These are phyloP conservation scores for Craterostigma plantagineum DNA, from an alignment of 257 asterid species.

Conservation along the genomic window DNA sequence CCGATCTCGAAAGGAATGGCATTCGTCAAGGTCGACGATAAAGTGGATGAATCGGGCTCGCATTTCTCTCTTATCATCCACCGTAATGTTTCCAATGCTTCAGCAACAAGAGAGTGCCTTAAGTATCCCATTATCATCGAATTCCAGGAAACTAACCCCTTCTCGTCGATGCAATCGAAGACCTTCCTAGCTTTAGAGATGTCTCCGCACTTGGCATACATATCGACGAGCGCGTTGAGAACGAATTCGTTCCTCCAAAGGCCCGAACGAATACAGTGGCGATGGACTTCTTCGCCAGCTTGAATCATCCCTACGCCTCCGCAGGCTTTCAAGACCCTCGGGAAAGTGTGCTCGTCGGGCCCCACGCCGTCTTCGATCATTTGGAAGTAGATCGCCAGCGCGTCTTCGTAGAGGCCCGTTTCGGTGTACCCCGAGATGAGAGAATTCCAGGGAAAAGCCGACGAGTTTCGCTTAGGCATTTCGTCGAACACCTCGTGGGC, in stretches of 20 bases:
- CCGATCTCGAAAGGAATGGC: conserved; percentile 14
- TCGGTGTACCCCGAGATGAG: conserved; percentile 65
- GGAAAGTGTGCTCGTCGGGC: conserved; percentile 66
- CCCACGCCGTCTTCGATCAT: conserved; percentile 80
- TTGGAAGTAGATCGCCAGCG: conserved; percentile 70
- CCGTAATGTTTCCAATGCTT: conserved; percentile 23
- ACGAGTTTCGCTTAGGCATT: conserved; percentile 42
- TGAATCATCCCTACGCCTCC: conserved; percentile 52
- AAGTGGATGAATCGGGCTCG: conserved; percentile 43
- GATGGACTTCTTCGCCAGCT: conserved; percentile 69
- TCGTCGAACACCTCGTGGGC: conserved; percentile 72
- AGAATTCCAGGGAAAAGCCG: conserved; percentile 77
- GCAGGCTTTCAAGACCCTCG: conserved; percentile 76
- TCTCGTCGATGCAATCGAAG: conserved; percentile 26
- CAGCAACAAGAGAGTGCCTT: conserved; percentile 36
- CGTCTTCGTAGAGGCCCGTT: conserved; percentile 48
- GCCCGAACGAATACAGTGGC: conserved; percentile 48
- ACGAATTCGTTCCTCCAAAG: conserved; percentile 33
- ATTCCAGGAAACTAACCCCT: conserved; percentile 68
- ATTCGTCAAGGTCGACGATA: conserved; percentile 36
- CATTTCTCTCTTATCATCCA: conserved; percentile 27
- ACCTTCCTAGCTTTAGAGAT: conserved; percentile 40
- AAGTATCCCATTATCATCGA: conserved; percentile 52
- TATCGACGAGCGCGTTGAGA: conserved; percentile 50
- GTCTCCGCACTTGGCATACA: conserved; percentile 80